Evolutionary conservation across 768 basidiomycete genomes (phyloP), one percentile per base, ranked within the genome.

Genomic region (Sistotremastrum suecicum): DNA sequence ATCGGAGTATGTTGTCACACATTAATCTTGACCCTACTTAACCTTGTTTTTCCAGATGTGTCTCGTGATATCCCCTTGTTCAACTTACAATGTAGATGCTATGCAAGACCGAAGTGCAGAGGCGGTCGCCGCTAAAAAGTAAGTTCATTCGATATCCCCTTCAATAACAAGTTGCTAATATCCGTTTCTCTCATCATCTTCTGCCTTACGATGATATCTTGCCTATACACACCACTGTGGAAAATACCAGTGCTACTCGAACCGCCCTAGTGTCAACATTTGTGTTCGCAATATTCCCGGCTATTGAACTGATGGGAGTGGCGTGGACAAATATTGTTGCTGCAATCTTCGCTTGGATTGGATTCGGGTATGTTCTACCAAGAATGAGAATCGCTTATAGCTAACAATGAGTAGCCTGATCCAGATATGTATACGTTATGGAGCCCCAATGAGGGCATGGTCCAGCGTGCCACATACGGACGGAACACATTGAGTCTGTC

Each of bases 81-180:
- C 72, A 7, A 66, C 80, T 4, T 82, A 81, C 50, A 59, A 62
- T 31, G 69, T 82, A 4, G 82, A 83, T 50, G 58, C 80, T 7
- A 50, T 83, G 59, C 78, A 75, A 34, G 55, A 64, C 30, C 67
- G 69, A 12, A 81, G 80, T 50, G 77, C 80, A 3, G 80, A 83
- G 53, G 65, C 68, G 11, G 66, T 71, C 59, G 80, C 77, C 2
- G 78, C 73, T 0, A 64, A 62, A 44, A 62, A 60, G 81, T 80
- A 44, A 32, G 73, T 65, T n/a, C n/a, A n/a, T n/a, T n/a, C n/a
- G n/a, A n/a, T n/a, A n/a, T n/a, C n/a, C n/a, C n/a, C n/a, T n/a
- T n/a, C n/a, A n/a, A n/a, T n/a, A n/a, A n/a, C n/a, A 44, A 32
- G 73, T 65, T 20, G 20, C 20, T 20, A 20, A 20, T 20, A 20